Evolutionary conservation across 2,329 filamentous ascomycete species (phyloP), one percentile per base, ranked within the genome.

Genomic region (Beauveria sp.): DNA sequence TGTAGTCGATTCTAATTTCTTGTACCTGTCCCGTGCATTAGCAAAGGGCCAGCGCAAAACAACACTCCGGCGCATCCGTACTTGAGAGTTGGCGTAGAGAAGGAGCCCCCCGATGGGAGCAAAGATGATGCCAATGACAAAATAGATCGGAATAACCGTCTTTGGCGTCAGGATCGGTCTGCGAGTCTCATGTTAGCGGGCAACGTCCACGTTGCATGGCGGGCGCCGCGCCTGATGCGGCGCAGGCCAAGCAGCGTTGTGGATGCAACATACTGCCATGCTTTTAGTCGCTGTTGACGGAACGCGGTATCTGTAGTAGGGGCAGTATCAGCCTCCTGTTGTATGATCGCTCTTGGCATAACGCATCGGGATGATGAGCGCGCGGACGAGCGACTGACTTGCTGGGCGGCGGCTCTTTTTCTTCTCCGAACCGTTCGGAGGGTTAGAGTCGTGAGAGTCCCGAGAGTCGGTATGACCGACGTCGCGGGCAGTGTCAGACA

Each of bases 91-190:
- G 37, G 92, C 92, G 76, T 88, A 97, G 59, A 97, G 79, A 55
- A 97, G 79, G 53, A 94, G 76, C 55, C 91, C 93, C 47, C 93
- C 93, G 66, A 97, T 92, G 60, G 93, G 92, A 40, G 92, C 92
- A 73, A 97, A 96, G 72, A 97, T 91, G 68, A 96, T 83, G 63
- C 91, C 92, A 68, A 97, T 87, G 55, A 84, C 84, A 73, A 97
- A 96, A 80, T 97, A 96, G 63, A 97, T 84, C 64, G 92, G 92
- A 40, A 96, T 80, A 41, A 96, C 91, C 51, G 92, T 96, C 78
- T 96, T 96, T 2, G 93, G 93, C 3, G 93, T 97, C 56, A 97
- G 81, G 71, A 97, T 97, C 43, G 93, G 93, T 77, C 91, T 94
- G 70, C 61, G 18, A 67, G 14, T 6, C 67, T 20, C 6, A 64